Evolutionary conservation across 768 basidiomycete species (phyloP).

Genomic region (Russula earlei): DNA sequence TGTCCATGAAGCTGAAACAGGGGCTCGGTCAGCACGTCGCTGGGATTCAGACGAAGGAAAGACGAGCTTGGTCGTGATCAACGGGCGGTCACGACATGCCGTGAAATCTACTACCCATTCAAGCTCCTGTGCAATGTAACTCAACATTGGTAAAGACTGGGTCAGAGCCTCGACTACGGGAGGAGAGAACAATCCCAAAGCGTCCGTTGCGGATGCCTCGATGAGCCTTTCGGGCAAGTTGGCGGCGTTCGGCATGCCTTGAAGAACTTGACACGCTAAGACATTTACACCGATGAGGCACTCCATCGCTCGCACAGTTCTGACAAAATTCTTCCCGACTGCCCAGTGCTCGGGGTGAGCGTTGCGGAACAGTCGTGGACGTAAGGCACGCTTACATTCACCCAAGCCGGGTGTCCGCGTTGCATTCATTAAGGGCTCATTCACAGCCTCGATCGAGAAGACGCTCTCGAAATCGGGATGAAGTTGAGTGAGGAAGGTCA

Average conservation of each 20-base stretch:
- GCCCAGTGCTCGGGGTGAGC: not conserved
- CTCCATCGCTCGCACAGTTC: conserved; percentile 9
- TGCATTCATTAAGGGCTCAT: conserved; percentile 72
- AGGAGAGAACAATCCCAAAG: conserved; percentile 1
- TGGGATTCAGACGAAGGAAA: not conserved
- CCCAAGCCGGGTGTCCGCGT: conserved; percentile 58
- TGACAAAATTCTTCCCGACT: conserved; percentile 1
- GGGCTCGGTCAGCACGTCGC: not conserved
- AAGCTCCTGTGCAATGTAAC: not conserved
- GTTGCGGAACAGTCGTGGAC: not conserved
- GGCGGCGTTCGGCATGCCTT: not conserved
- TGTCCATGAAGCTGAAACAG: conserved; percentile 61
- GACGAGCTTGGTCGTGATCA: conserved; percentile 13
- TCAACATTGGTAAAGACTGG: conserved; percentile 5
- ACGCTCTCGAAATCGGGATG: conserved; percentile 58
- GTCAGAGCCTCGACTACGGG: conserved; percentile 1
- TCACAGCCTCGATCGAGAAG: conserved; percentile 65
- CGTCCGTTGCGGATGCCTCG: not conserved
- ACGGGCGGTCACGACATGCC: not conserved
- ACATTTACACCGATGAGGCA: conserved; percentile 7
- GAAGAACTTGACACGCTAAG: not conserved
- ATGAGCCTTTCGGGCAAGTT: not conserved
- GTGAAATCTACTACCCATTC: not conserved
- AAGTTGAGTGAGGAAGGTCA: conserved; percentile 62
- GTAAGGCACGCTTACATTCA: conserved; percentile 39